Evolutionary conservation across 805 yeast species (phyloP).

Genomic region (Ogataea dorogensis): DNA sequence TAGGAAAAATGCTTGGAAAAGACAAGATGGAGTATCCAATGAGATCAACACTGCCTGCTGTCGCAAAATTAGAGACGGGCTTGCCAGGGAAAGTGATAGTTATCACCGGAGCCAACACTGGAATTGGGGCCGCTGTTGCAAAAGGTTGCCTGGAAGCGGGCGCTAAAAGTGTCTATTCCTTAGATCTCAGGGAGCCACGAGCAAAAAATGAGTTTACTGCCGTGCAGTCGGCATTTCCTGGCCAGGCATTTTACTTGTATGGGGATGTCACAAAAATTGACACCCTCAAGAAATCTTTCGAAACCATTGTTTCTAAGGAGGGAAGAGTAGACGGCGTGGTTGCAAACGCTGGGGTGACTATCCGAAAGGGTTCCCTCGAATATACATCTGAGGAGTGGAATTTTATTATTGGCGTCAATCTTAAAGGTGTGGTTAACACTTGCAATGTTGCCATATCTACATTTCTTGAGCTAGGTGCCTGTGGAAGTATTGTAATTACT

Average conservation of each 20-base stretch:
- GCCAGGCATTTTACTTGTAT: constrained; percentile 8
- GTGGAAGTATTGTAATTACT: constrained; percentile 47
- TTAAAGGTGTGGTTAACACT: constrained; percentile 14
- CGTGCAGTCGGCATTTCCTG: constrained; percentile 13
- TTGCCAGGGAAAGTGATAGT: constrained; percentile 14
- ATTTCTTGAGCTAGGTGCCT: constrained; percentile 9
- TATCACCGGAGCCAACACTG: constrained; percentile 17
- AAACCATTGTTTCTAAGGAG: constrained; percentile 4
- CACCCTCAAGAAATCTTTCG: constrained; percentile 11
- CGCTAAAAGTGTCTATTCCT: constrained; percentile 13
- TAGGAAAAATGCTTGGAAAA: constrained; percentile 11
- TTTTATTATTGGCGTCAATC: constrained; percentile 11
- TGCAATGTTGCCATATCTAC: constrained; percentile 13
- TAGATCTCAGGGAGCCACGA: constrained; percentile 14
- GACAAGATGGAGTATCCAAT: constrained; percentile 12
- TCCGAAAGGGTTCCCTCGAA: constrained; percentile 15
- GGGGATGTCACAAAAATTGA: constrained; percentile 17
- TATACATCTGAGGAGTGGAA: constrained; percentile 18
- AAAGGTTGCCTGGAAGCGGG: constrained; percentile 15
- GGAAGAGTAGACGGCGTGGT: constrained; percentile 13
- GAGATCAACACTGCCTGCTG: constrained; percentile 7
- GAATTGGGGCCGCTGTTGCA: constrained; percentile 18
- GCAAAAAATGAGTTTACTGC: constrained; percentile 13
- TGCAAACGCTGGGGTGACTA: constrained; percentile 17
- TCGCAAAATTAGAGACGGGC: constrained; percentile 12